A percentile compares a stretch with the other conserved stretches of the same genome.
These are phyloP conservation scores for Diaporthe citri DNA, from an alignment of 2,329 filamentous ascomycete species.

Conservation along the genomic window DNA sequence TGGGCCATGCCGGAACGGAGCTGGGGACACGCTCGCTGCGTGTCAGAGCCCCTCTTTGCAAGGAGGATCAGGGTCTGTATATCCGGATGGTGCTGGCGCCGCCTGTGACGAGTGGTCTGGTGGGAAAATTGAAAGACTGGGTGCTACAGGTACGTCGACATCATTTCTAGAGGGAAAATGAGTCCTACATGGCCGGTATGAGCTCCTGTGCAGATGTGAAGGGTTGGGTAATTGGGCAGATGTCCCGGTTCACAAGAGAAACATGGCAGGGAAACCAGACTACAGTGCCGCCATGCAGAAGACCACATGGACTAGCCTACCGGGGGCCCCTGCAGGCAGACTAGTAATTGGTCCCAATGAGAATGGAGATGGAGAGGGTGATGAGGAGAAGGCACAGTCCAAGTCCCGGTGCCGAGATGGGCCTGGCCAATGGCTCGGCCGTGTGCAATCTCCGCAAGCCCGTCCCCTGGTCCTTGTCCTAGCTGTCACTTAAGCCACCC, in stretches of 20 bases:
- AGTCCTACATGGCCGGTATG: conserved; percentile 1
- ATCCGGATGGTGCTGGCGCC: neutral
- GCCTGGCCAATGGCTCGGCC: conserved; percentile 28
- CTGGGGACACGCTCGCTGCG: conserved; percentile 3
- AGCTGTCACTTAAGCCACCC: neutral
- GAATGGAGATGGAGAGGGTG: conserved; percentile 3
- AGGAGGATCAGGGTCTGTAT: neutral
- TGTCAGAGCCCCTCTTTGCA: conserved; percentile 26
- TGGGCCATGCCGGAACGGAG: conserved; percentile 30
- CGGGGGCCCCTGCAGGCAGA: neutral
- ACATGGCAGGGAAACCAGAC: neutral
- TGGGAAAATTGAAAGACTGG: neutral
- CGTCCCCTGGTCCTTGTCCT: neutral
- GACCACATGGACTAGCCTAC: neutral
- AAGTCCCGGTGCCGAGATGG: conserved; percentile 26
- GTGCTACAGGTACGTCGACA: neutral
- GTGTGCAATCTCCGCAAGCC: conserved; percentile 17
- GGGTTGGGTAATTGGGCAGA: neutral
- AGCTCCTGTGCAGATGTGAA: neutral
- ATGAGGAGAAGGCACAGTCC: conserved; percentile 21
- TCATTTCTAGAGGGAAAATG: neutral
- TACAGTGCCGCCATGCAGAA: neutral
- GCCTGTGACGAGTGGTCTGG: neutral
- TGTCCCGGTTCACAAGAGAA: neutral
- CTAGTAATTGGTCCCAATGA: neutral